These are phyloP conservation scores for Candida nemodendra DNA, from an alignment of 805 yeast species.

Conservation along the genomic window DNA sequence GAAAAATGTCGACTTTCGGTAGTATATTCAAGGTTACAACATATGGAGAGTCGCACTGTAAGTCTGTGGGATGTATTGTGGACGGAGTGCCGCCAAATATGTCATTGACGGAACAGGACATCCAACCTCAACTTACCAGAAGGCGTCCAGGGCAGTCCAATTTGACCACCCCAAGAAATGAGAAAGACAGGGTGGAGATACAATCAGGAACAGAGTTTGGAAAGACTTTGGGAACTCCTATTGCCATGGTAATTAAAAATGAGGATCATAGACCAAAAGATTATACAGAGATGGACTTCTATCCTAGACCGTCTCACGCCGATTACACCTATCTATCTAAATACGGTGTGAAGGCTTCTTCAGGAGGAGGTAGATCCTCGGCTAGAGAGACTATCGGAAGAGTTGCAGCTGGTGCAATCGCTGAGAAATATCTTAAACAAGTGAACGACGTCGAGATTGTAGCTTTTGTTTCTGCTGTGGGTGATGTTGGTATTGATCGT, in stretches of 20 bases:
- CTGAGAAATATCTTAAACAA: conserved; percentile 81
- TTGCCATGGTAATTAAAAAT: conserved; percentile 88
- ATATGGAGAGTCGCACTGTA: conserved; percentile 97
- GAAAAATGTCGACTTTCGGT: conserved; percentile 71
- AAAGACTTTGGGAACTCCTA: conserved; percentile 89
- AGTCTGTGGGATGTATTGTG: conserved; percentile 95
- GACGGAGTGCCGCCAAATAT: conserved; percentile 98
- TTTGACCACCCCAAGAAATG: conserved; percentile 92
- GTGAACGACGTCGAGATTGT: conserved; percentile 88
- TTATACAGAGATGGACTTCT: conserved; percentile 90
- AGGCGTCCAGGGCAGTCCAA: conserved; percentile 97
- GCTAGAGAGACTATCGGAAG: conserved; percentile 99
- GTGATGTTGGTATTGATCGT: conserved; percentile 74
- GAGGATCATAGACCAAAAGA: conserved; percentile 98
- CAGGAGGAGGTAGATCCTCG: conserved; percentile 96
- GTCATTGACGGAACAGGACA: conserved; percentile 77
- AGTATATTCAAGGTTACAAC: conserved; percentile 74
- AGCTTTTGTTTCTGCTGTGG: conserved; percentile 95
- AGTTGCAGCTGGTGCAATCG: conserved; percentile 98
- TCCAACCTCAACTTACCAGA: conserved; percentile 94
- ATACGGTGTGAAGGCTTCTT: conserved; percentile 89
- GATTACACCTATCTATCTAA: conserved; percentile 90
- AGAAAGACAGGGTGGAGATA: conserved; percentile 87
- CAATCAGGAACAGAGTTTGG: conserved; percentile 95
- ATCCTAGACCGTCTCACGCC: conserved; percentile 98